Evolutionary conservation across 192 early-diverging fungal genomes (phyloP).

Genomic region (Podila clonocystis): DNA sequence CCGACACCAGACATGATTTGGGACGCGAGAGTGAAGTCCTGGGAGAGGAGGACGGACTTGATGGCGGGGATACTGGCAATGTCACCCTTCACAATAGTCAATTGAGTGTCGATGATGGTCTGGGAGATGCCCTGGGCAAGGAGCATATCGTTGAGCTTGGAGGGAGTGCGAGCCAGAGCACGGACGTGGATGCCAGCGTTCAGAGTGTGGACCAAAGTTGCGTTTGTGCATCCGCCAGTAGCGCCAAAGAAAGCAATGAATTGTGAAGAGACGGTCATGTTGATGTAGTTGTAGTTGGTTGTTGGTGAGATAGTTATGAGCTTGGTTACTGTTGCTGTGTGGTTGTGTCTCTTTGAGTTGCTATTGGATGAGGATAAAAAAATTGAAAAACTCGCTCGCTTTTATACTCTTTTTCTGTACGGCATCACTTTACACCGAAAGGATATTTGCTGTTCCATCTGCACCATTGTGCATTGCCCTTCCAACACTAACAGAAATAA

Average conservation of each 20-base stretch:
- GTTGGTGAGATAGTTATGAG: no score
- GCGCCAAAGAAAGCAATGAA: constrained; percentile 48
- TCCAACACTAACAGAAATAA: no score
- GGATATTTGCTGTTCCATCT: no score
- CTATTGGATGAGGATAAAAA: no score
- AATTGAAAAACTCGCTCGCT: no score
- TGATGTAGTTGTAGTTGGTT: no score
- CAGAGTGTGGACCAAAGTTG: constrained; percentile 27
- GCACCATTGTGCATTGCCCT: no score
- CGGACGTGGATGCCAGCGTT: constrained; percentile 28
- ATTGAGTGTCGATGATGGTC: constrained; percentile 13
- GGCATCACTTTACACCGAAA: no score
- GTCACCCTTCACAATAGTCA: constrained; percentile 35
- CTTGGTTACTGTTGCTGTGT: no score
- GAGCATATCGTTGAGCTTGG: constrained; percentile 36
- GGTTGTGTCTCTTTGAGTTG: no score
- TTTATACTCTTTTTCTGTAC: no score
- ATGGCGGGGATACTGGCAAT: constrained; percentile 21
- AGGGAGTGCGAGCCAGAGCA: constrained; percentile 39
- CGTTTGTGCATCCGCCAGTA: constrained; percentile 41
- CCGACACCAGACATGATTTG: constrained; percentile 47
- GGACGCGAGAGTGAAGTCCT: constrained; percentile 15
- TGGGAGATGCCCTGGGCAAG: constrained; percentile 23
- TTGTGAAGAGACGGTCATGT: no score
- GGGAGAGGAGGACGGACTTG: constrained; percentile 25